phyloP scores from a whole-genome alignment of 2,329 filamentous ascomycete genomes.

The Diaporthe citri region DNA sequence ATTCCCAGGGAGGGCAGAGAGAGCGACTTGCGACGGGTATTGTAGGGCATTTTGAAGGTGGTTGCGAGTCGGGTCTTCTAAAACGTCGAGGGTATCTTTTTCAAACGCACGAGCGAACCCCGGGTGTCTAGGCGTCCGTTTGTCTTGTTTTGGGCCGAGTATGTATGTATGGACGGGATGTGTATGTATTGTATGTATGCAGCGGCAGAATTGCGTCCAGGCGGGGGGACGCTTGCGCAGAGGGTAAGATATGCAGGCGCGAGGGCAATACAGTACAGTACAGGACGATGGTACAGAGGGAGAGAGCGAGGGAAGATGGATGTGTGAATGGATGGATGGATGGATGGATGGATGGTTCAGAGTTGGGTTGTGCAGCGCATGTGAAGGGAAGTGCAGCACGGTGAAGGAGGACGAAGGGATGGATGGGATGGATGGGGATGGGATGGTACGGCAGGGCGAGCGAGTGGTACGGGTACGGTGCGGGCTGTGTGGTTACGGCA shows the following conservation, averaged over 20 bases:
- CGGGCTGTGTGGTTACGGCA: neutral
- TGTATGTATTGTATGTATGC: neutral
- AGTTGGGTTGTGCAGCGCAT: slow-evolving; percentile 31
- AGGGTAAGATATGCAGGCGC: neutral
- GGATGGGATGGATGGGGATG: slow-evolving; percentile 11
- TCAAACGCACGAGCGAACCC: slow-evolving; percentile 23
- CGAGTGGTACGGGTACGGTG: slow-evolving; percentile 10
- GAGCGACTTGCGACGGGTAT: slow-evolving; percentile 95
- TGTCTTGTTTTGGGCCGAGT: slow-evolving; percentile 18
- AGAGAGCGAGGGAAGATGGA: neutral
- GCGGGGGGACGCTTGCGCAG: neutral
- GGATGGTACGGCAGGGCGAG: neutral
- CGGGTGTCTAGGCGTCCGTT: slow-evolving; percentile 10
- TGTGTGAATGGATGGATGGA: slow-evolving; percentile 15
- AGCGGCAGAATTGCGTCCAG: neutral
- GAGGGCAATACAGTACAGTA: slow-evolving; percentile 2
- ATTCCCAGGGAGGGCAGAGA: slow-evolving; percentile 94
- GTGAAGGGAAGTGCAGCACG: slow-evolving; percentile 19
- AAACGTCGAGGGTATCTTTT: slow-evolving; percentile 26
- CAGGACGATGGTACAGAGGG: slow-evolving; percentile 12
- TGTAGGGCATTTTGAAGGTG: slow-evolving; percentile 82
- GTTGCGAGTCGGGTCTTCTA: slow-evolving; percentile 8
- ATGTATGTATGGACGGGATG: neutral
- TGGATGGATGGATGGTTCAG: slow-evolving; percentile 23
- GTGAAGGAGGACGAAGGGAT: slow-evolving; percentile 29